Percentiles rank a stretch among this genome's conserved stretches.
phyloP scores from a whole-genome alignment of 2,329 filamentous ascomycete species.

The Gnomoniopsis smithogilvyi region DNA sequence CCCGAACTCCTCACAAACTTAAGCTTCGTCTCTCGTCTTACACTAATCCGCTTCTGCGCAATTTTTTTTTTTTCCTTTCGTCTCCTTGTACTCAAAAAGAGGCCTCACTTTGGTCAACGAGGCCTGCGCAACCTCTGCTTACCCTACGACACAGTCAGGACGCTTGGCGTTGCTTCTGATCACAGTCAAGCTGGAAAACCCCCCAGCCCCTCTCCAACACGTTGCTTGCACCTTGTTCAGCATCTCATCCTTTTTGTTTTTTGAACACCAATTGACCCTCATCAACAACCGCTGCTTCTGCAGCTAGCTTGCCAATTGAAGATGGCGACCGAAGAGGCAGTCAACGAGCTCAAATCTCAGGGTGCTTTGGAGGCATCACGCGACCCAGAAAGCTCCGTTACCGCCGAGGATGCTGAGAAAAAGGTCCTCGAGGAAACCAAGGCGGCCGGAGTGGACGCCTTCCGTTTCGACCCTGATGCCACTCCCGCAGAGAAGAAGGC shows the following conservation, averaged over 20 bases:
- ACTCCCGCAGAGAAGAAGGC: slow-evolving; percentile 79
- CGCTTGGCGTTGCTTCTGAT: neutral
- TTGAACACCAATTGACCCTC: slow-evolving; percentile 7
- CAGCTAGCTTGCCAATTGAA: slow-evolving; percentile 15
- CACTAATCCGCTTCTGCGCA: neutral
- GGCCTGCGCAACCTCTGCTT: neutral
- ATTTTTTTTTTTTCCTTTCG: neutral
- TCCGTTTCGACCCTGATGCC: slow-evolving; percentile 84
- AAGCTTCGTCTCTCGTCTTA: neutral
- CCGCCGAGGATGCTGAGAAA: slow-evolving; percentile 68
- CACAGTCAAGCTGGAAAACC: neutral
- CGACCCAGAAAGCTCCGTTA: slow-evolving; percentile 65
- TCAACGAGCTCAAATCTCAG: slow-evolving; percentile 73
- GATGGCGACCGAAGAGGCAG: slow-evolving; percentile 29
- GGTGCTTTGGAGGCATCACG: slow-evolving; percentile 74
- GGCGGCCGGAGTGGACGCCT: slow-evolving; percentile 75
- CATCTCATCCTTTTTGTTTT: neutral
- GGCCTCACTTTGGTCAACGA: too few relatives aligned
- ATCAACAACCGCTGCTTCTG: slow-evolving; percentile 5
- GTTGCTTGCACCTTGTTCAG: neutral
- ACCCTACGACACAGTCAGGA: neutral
- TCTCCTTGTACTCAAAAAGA: neutral
- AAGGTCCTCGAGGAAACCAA: slow-evolving; percentile 74
- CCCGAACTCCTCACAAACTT: neutral
- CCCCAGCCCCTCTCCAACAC: neutral